A percentile compares a stretch with the other conserved stretches of the same genome.
Conservation (phyloP, 495 filamentous ascomycete genomes). For the Daldinia concentrica region DNA sequence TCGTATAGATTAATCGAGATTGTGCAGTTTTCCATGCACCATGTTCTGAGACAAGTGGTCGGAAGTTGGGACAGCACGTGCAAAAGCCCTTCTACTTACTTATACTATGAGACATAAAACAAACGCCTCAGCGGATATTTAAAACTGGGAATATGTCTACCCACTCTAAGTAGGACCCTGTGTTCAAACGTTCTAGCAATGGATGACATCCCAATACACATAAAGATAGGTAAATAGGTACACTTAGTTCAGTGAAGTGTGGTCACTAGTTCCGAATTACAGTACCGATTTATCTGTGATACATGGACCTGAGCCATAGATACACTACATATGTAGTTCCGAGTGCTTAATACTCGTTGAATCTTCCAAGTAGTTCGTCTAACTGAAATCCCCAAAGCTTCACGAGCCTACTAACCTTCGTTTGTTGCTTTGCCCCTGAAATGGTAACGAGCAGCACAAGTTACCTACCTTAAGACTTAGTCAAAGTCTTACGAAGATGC, state of each 20-base stretch:
- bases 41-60: slow-evolving; percentile 18
- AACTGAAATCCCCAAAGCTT: neutral
- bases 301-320: neutral
- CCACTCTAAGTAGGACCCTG: neutral
- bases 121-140: slow-evolving; percentile 6
- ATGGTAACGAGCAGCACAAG: slow-evolving; percentile 23
- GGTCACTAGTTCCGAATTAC: neutral
- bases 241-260: neutral
- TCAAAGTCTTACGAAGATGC: slow-evolving; percentile 22
- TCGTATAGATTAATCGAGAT: slow-evolving; percentile 37
- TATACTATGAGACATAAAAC: slow-evolving; percentile 10
- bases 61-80: slow-evolving; percentile 27
- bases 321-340: neutral
- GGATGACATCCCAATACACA: neutral
- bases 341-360: neutral
- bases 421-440: neutral
- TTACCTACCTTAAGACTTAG: neutral
- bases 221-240: neutral
- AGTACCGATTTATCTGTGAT: neutral
- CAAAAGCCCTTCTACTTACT: neutral
- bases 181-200: neutral
- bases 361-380: neutral
- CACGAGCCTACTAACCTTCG: slow-evolving; percentile 1
- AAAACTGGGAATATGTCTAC: slow-evolving; percentile 11
- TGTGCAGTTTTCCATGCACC: slow-evolving; percentile 11